Evolutionary conservation across 306 rosid genomes (phyloP).

Genomic region (Vigna trinervia): DNA sequence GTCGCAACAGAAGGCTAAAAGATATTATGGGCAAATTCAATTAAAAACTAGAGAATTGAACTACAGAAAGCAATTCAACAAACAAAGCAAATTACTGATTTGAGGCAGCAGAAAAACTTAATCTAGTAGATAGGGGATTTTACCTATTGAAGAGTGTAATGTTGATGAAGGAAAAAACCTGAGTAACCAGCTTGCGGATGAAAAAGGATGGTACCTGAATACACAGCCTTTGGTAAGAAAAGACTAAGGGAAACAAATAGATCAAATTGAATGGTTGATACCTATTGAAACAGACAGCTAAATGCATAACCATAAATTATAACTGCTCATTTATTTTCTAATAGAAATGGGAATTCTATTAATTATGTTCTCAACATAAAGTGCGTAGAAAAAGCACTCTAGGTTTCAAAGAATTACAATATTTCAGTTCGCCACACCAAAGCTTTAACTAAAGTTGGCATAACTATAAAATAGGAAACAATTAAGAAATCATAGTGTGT

Average conservation of each 20-base stretch:
- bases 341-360: not conserved
- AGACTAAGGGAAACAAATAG: constrained; percentile 9
- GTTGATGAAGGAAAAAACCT: constrained; percentile 42
- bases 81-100: constrained; percentile 4
- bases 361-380: not conserved
- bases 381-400: not conserved
- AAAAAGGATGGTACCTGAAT: constrained; percentile 88
- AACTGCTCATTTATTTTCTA: not conserved
- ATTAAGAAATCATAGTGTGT: not conserved
- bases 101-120: not conserved
- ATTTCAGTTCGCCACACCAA: constrained; percentile 8
- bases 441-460: constrained; percentile 16
- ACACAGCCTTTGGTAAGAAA: constrained; percentile 35
- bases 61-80: constrained; percentile 29
- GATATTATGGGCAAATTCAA: constrained; percentile 21
- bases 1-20: constrained; percentile 76
- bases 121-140: constrained; percentile 15
- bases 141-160: constrained; percentile 40
- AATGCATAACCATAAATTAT: not conserved
- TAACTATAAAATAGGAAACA: constrained; percentile 22
- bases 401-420: constrained; percentile 1
- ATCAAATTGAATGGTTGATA: constrained; percentile 14
- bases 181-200: constrained; percentile 74
- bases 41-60: not conserved
- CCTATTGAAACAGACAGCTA: not conserved